Base-by-base conservation (phyloP, 2,329 filamentous ascomycete species). In the Colletotrichum cordylinicola region DNA sequence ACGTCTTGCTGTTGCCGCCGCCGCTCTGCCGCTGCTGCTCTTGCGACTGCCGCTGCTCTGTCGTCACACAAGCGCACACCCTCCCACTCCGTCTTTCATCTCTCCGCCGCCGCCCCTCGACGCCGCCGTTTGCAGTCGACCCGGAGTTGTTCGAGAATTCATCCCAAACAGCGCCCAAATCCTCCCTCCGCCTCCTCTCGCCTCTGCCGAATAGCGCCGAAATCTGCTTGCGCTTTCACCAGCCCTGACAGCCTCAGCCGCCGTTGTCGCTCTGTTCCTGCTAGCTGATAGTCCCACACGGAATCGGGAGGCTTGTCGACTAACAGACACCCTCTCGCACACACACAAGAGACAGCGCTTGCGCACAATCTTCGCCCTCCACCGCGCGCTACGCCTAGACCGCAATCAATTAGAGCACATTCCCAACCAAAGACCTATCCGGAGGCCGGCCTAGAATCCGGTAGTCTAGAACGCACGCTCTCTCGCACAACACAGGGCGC, bases 81-180 rank as follows among this genome's bases (percentile, higher is more conserved):
- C 58, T 71, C 29, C 31, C 68, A 21, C 60, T 18, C 43, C 67
- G 24, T 65, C 48, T 31, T 58, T 21, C 24, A 35, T 37, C 27
- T 68, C 27, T 61, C 70, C 43, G 61, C 27, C 31, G 71, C 39
- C 39, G 66, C 33, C n/a, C 24, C 61, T 75, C 62, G 37, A 67
- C 62, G 69, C n/a, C 62, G 70, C 73, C 65, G 74, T 60, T 76
- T 76, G 74, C 74, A 76, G 74, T 58, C 35, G 70, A 69, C 33
- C 21, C n/a, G 58, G 37, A 61, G 33, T 58, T 65, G 65, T 65
- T 73, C 65, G 70, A 73, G 74, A 76, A 76, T 18, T 18, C 29
- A 18, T 52, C 56, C 6, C 33, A 62, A 48, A 61, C 29, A 29
- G n/a, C 74, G 58, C 64, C 64, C 15, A 29, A 8, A 55, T 48